Conservation (phyloP, 108 stramenopile species). For the Chaetoceros muelleri region DNA sequence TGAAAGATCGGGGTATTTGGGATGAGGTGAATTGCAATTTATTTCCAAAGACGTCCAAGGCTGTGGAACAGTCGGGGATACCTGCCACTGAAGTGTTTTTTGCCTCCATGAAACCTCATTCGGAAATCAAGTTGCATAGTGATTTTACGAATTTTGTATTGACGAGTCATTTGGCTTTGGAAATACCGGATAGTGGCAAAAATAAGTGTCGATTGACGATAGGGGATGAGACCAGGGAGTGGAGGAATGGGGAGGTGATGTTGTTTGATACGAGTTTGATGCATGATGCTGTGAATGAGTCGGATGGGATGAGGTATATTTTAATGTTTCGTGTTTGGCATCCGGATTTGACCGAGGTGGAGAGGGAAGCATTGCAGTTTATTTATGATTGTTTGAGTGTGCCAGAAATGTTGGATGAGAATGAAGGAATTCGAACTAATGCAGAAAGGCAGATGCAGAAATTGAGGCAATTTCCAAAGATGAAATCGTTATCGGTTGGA, state of each 20-base stretch:
- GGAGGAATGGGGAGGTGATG: constrained; percentile 71
- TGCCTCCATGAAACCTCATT: constrained; percentile 67
- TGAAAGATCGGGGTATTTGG: constrained; percentile 89
- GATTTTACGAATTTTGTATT: constrained; percentile 88
- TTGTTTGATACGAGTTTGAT: constrained; percentile 83
- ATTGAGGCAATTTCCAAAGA: constrained; percentile 42
- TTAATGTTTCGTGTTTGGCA: constrained; percentile 90
- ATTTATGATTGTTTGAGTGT: constrained; percentile 75
- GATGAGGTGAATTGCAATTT: constrained; percentile 61
- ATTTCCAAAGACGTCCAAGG: constrained; percentile 70
- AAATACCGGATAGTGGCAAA: constrained; percentile 67
- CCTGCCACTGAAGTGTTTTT: constrained; percentile 87
- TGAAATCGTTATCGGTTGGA: constrained; percentile 6
- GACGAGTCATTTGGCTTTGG: constrained; percentile 79
- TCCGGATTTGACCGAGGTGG: constrained; percentile 73
- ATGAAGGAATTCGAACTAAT: constrained; percentile 27
- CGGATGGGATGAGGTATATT: constrained; percentile 72
- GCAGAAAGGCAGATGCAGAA: constrained; percentile 39
- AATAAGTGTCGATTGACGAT: constrained; percentile 71
- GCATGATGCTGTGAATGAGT: constrained; percentile 86
- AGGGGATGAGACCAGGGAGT: constrained; percentile 67
- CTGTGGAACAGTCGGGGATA: constrained; percentile 50
- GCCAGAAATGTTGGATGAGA: constrained; percentile 45
- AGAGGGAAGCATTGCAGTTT: constrained; percentile 79
- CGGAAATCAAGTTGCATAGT: constrained; percentile 40